Evolutionary conservation across 495 filamentous ascomycete species (phyloP).

Genomic region (Neurospora cerealis): DNA sequence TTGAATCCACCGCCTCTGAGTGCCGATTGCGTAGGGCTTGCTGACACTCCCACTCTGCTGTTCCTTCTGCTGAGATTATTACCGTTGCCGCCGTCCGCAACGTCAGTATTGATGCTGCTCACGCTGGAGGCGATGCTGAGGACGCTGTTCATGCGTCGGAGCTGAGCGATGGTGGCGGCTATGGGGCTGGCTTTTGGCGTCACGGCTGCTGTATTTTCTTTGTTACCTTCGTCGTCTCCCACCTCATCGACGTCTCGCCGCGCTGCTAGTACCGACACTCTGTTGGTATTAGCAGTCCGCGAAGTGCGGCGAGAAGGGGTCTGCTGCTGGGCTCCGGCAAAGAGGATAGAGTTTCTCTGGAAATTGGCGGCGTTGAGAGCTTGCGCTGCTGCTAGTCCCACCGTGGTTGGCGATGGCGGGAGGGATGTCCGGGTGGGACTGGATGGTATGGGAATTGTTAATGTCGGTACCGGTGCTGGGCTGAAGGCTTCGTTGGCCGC

Average conservation of each 20-base stretch:
- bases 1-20: not conserved
- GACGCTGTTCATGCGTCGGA: slow-evolving; percentile 18
- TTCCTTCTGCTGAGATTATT: not conserved
- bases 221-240: not conserved
- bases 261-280: not conserved
- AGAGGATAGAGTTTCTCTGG: slow-evolving; percentile 1
- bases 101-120: not conserved
- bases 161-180: slow-evolving; percentile 9
- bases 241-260: not conserved
- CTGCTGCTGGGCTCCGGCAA: not conserved
- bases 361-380: slow-evolving; percentile 8
- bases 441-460: not conserved
- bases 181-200: not conserved
- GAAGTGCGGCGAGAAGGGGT: not conserved
- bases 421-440: not conserved
- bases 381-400: not conserved
- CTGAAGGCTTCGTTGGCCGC: not conserved
- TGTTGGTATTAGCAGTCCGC: not conserved
- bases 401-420: not conserved
- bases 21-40: not conserved
- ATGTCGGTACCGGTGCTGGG: not conserved
- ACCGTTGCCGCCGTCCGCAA: not conserved
- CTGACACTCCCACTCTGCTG: not conserved
- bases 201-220: not conserved
- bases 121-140: slow-evolving; percentile 12